Evolutionary conservation across 2,329 filamentous ascomycete genomes (phyloP), one percentile per base, ranked within the genome.

Genomic region (Talaromyces sp.): DNA sequence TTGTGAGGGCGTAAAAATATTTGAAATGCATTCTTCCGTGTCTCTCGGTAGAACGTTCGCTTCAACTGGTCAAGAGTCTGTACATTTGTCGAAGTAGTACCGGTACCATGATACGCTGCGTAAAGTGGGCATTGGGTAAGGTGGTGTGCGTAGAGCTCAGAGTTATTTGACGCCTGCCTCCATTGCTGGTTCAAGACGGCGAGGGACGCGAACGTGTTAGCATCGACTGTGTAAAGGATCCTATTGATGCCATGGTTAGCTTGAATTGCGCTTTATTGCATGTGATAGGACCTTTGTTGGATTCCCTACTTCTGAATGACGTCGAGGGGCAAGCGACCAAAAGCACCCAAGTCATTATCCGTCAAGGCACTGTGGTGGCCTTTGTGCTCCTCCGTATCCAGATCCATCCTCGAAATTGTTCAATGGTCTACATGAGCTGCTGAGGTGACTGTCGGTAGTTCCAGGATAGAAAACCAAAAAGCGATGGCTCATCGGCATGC

Each of bases 21-120:
- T 64, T 89, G 85, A 69, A 92, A 93, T 51, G 91, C 78, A 73
- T 89, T 90, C 58, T 88, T 83, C 72, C 90, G 89, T 63, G 88
- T 82, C 68, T 92, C 86, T 52, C 80, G 80, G 8, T 84, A 80
- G 67, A 94, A 92, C 25, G 83, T 77, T 19, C 78, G 79, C 58
- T 89, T 87, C 33, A 93, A 76, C 19, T 72, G 73, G 45, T 81
- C 78, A 5, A 93, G 77, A 56, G 75, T 74, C 37, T 77, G 71
- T 57, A 83, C 78, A 17, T 66, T 65, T 33, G 68, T 67, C 2
- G 69, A 66, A 3, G 62, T 65, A 25, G 68, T 65, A 40, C 67
- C 69, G 33, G 70, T 65, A 57, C 70, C 73, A 53, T 70, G 68
- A 22, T 67, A 69, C 58, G 74, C 65, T 35, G 75, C 68, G 60